Evolutionary conservation across 768 basidiomycete species (phyloP).

Genomic region (Bullera alba): DNA sequence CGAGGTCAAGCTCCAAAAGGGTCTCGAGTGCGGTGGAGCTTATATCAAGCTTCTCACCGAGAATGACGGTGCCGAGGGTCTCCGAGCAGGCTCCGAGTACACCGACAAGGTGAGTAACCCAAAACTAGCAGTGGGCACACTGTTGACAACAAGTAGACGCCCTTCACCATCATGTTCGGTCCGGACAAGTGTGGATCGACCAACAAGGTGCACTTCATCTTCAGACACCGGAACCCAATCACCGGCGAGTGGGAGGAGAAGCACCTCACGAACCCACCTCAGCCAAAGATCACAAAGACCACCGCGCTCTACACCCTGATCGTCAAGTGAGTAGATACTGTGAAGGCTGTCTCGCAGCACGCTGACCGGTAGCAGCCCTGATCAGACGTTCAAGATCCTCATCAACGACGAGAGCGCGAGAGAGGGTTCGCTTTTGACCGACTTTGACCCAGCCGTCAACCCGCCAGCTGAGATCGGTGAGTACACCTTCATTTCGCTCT

Average conservation of each 20-base stretch:
- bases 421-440: slow-evolving; percentile 77
- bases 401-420: slow-evolving; percentile 80
- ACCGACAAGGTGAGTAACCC: slow-evolving; percentile 43
- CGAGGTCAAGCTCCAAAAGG: slow-evolving; percentile 99
- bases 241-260: slow-evolving; percentile 95
- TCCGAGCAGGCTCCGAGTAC: slow-evolving; percentile 45
- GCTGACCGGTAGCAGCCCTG: slow-evolving; percentile 54
- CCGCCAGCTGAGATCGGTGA: slow-evolving; percentile 71
- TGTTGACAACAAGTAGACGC: slow-evolving; percentile 32
- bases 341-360: not conserved
- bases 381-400: slow-evolving; percentile 86
- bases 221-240: slow-evolving; percentile 91
- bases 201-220: slow-evolving; percentile 83
- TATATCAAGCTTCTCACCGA: slow-evolving; percentile 82
- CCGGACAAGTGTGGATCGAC: slow-evolving; percentile 61
- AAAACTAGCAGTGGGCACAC: too few relatives aligned
- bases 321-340: slow-evolving; percentile 62
- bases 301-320: slow-evolving; percentile 93
- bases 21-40: slow-evolving; percentile 97
- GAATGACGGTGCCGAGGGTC: slow-evolving; percentile 34
- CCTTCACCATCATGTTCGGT: slow-evolving; percentile 77
- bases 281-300: slow-evolving; percentile 77
- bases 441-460: slow-evolving; percentile 90
- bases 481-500: not conserved
- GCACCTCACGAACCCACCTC: slow-evolving; percentile 74